Percentiles rank a stretch among this genome's conserved stretches.
These are phyloP conservation scores for Globisporangium rhizosaccharum DNA, from an alignment of 352 stramenopile species.

Conservation along the genomic window DNA sequence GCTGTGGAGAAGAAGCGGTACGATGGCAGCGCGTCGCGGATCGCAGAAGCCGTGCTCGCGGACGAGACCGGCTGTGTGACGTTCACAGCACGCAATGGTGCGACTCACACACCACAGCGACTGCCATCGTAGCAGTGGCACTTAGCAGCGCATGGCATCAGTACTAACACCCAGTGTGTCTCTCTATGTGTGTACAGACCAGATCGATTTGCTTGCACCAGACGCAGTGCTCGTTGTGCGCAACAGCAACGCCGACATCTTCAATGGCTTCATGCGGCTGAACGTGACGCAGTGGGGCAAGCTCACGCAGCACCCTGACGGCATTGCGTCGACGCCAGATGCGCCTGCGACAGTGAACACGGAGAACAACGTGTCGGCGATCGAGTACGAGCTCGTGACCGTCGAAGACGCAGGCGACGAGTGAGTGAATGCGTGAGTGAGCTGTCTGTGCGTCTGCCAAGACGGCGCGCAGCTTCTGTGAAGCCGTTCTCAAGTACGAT, in stretches of 20 bases:
- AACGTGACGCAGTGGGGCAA: conserved; percentile 87
- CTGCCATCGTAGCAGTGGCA: too few relatives aligned
- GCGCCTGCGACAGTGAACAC: conserved; percentile 40
- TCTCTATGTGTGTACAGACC: conserved; percentile 28
- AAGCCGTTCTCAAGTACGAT: too few relatives aligned
- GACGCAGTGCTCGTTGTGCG: conserved; percentile 61
- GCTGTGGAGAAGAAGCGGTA: conserved; percentile 65
- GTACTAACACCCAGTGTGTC: neutral
- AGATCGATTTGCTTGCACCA: conserved; percentile 65
- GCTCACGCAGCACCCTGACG: conserved; percentile 62
- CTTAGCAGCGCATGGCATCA: neutral
- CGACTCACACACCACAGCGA: neutral
- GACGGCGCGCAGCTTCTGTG: neutral
- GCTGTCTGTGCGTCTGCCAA: too few relatives aligned
- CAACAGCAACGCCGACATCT: conserved; percentile 81
- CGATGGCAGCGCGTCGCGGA: conserved; percentile 58
- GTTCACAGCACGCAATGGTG: conserved; percentile 78
- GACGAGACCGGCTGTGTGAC: conserved; percentile 83
- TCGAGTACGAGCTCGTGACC: conserved; percentile 86
- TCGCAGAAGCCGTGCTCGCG: conserved; percentile 68
- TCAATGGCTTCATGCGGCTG: conserved; percentile 81
- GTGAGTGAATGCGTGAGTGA: conserved; percentile 4
- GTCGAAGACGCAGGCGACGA: conserved; percentile 52
- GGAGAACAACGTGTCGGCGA: conserved; percentile 66
- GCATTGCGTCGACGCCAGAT: conserved; percentile 60